These are phyloP conservation scores for Populus tremula DNA, from an alignment of 345 rosid species.

Conservation along the genomic window DNA sequence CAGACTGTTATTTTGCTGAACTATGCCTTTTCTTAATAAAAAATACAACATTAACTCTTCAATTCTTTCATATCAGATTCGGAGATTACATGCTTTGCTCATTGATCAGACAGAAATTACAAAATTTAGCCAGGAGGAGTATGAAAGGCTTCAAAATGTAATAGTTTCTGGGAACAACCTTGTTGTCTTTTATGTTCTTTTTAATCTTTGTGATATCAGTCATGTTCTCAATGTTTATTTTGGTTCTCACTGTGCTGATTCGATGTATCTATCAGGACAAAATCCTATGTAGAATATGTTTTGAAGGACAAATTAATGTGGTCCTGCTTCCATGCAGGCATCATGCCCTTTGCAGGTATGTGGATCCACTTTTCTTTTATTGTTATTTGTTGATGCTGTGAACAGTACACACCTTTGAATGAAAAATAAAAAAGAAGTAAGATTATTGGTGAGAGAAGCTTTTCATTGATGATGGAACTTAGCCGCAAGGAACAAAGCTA, in stretches of 20 bases:
- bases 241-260: constrained; percentile 3
- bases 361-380: neutral
- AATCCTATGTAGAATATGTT: constrained; percentile 83
- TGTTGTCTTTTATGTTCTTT: neutral
- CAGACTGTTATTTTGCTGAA: neutral
- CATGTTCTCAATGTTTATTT: neutral
- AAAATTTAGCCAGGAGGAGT: constrained; percentile 68
- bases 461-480: neutral
- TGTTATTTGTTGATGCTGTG: neutral
- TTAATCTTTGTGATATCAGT: neutral
- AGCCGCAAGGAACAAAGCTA: too few species aligned
- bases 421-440: neutral
- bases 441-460: neutral
- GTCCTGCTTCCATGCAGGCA: constrained; percentile 89
- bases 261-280: constrained; percentile 57
- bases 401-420: neutral
- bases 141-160: constrained; percentile 83
- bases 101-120: constrained; percentile 75
- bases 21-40: neutral
- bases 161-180: neutral
- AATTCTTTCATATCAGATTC: constrained; percentile 42
- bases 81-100: constrained; percentile 72
- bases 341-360: constrained; percentile 78
- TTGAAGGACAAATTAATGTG: constrained; percentile 69
- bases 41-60: neutral